These are phyloP conservation scores for Sporothrix pallida DNA, from an alignment of 2,329 filamentous ascomycete species.

Conservation along the genomic window DNA sequence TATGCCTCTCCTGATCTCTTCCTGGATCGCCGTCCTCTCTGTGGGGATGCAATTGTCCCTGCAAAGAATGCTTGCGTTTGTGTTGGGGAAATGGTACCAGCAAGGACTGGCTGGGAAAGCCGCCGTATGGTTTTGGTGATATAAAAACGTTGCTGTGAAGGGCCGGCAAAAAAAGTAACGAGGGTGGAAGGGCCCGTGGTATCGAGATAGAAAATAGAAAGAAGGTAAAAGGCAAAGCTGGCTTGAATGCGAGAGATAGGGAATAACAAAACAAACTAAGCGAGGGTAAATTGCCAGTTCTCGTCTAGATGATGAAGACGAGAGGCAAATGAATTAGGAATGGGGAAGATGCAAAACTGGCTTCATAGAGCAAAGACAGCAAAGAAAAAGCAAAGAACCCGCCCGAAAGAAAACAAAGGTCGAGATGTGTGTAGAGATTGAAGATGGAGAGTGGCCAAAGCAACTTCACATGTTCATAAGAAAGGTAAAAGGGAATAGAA, in stretches of 20 bases:
- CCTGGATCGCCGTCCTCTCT: neutral
- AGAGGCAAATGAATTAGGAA: neutral
- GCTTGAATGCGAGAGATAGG: neutral
- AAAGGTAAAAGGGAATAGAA: neutral
- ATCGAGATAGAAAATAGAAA: neutral
- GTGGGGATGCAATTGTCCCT: neutral
- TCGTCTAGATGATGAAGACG: neutral
- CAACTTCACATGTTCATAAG: neutral
- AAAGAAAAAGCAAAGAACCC: neutral
- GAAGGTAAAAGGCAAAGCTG: constrained; percentile 1
- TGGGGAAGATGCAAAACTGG: constrained; percentile 8
- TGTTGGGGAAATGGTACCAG: constrained; percentile 28
- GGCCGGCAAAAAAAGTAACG: neutral
- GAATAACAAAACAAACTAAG: neutral
- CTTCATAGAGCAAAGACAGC: constrained; percentile 17
- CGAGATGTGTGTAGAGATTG: neutral
- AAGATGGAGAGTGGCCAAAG: neutral
- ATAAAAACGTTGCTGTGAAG: neutral
- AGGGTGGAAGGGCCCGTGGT: neutral
- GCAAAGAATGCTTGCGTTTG: neutral
- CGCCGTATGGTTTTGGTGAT: constrained; percentile 21
- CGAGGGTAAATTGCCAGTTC: constrained; percentile 17
- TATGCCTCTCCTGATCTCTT: neutral
- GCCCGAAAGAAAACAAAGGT: constrained; percentile 25
- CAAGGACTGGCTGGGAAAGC: constrained; percentile 36